Evolutionary conservation across 495 filamentous ascomycete species (phyloP), one percentile per base, ranked within the genome.

Genomic region (Daldinia bambusicola): DNA sequence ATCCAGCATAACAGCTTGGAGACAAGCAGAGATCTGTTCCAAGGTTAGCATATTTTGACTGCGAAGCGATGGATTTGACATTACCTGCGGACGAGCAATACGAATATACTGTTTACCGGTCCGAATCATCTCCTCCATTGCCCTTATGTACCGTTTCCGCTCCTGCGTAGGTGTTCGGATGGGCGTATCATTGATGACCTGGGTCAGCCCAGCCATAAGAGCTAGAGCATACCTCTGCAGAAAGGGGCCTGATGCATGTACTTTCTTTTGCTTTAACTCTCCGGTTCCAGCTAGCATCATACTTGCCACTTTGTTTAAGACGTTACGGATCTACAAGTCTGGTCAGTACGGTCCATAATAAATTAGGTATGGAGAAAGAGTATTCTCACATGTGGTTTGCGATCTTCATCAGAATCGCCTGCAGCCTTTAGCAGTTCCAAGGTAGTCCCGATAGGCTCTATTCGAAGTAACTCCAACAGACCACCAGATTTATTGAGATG

Each of bases 51-150:
- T 22, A 8, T 13, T 75, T 26, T 40, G 4, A 36, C 4, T 16
- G 13, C 1, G 34, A 22, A 2, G 32, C 1, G 6, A 26, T 16
- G 3, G 16, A 6, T n/a, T 18, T 10, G 10, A 51, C 9, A 83
- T 62, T 80, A 94, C 93, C 84, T 98, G 95, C 53, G 96, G 93
- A 40, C 97, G 83, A 34, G 93, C 95, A 76, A 90, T 89, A 66
- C 86, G 89, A 13, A 92, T 85, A 79, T 91, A 87, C 12, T 81
- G 84, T 59, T 87, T 88, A 18, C 90, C 90, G 48, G 95, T 80
- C 67, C 83, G 87, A 52, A 98, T 89, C 91, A 98, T 92, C 75
- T 93, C 94, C 69, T 92, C 90, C 74, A 99, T 91, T 1, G 91
- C 95, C 63, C 86, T 87, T 2, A 99, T 82, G 62, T 89, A 92